Conservation (phyloP, 495 filamentous ascomycete genomes). For the Articulospora tetracladia region DNA sequence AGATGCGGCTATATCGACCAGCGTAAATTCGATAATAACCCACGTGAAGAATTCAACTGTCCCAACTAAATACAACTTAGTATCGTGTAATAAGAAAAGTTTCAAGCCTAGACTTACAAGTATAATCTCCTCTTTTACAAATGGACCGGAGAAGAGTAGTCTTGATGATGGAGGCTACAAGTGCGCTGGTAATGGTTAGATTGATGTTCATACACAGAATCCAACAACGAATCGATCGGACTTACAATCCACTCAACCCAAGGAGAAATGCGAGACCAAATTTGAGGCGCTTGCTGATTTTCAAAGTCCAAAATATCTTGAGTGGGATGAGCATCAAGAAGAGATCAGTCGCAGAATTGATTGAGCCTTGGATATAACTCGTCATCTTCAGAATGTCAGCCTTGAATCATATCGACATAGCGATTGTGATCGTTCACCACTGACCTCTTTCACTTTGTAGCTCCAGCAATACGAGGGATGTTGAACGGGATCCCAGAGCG, state of each 20-base stretch:
- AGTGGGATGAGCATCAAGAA: not conserved
- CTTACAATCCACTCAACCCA: conserved; percentile 6
- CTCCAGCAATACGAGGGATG: conserved; percentile 1
- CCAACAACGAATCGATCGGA: not conserved
- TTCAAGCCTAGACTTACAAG: not conserved
- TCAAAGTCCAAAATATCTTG: not conserved
- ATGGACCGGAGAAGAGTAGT: not conserved
- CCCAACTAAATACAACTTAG: not conserved
- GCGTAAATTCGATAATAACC: not conserved
- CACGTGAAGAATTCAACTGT: conserved; percentile 3
- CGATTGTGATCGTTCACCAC: too few species aligned
- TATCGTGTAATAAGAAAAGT: too few species aligned
- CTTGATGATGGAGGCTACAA: conserved; percentile 3
- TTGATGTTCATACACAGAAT: too few species aligned
- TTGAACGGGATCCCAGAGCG: not conserved
- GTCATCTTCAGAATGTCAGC: too few species aligned
- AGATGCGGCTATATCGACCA: conserved; percentile 2
- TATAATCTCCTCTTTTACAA: not conserved
- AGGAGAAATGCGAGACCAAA: not conserved
- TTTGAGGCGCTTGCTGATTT: not conserved
- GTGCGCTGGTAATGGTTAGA: not conserved
- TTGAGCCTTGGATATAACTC: too few species aligned
- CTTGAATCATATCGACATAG: too few species aligned
- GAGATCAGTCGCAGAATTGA: conserved; percentile 3
- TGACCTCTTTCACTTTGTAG: not conserved